These are phyloP conservation scores for Rhodotorula sp. DNA, from an alignment of 1,284 basidiomycete genomes.

Conservation along the genomic window DNA sequence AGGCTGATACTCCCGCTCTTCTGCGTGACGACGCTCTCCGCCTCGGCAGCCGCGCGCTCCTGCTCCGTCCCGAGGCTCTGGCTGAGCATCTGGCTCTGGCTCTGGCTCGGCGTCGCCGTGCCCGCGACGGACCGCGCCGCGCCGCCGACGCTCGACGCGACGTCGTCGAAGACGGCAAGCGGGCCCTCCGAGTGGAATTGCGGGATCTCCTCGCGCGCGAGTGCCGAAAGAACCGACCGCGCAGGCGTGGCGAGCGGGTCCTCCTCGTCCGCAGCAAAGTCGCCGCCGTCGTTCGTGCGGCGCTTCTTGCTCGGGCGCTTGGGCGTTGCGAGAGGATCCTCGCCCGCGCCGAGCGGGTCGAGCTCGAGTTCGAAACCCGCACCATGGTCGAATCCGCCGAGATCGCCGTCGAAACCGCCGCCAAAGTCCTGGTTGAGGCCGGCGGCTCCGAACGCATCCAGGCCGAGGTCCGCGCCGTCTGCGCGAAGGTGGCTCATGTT, in stretches of 20 bases:
- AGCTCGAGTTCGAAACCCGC: constrained; percentile 29
- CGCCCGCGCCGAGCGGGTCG: constrained; percentile 21
- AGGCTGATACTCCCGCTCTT: constrained; percentile 33
- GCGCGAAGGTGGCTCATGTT: constrained; percentile 12
- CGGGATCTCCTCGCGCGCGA: constrained; percentile 19
- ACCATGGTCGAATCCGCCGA: constrained; percentile 17
- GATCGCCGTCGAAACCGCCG: constrained; percentile 22
- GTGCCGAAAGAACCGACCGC: constrained; percentile 9
- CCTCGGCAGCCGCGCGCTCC: constrained; percentile 24
- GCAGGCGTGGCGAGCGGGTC: constrained; percentile 15
- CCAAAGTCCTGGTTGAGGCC: constrained; percentile 32
- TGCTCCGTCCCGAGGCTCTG: constrained; percentile 30
- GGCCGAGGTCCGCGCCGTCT: neutral
- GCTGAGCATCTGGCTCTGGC: constrained; percentile 15
- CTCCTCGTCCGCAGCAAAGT: constrained; percentile 1
- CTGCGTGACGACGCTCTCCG: constrained; percentile 16
- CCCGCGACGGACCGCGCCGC: neutral
- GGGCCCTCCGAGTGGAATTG: constrained; percentile 31
- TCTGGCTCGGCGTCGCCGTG: constrained; percentile 8
- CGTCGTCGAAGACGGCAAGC: constrained; percentile 38
- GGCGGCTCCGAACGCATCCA: constrained; percentile 22
- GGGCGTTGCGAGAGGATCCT: constrained; percentile 11
- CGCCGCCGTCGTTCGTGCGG: constrained; percentile 16
- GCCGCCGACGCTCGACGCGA: constrained; percentile 14
- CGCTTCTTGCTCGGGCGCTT: constrained; percentile 24